Base-by-base conservation (phyloP, 768 basidiomycete species). In the Rubroboletus satanas region DNA sequence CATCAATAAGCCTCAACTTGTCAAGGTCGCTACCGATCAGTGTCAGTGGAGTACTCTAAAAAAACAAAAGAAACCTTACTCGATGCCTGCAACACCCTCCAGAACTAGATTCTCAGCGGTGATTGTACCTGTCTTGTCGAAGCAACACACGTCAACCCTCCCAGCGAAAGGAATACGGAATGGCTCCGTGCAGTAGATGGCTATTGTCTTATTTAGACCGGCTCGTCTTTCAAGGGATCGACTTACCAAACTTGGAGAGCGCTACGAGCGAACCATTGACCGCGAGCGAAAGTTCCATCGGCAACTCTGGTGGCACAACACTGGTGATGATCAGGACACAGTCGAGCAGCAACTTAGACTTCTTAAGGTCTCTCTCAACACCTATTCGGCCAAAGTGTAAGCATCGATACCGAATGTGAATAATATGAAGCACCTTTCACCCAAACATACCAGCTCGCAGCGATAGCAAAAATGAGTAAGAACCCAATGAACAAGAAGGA, bases 41-140 rank as follows among this genome's bases (percentile, higher is more conserved):
- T 5, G 56, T 55, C 52, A 61, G 31, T 23, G 23, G 10, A 52
- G 14, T 36, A 46, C 26, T 26, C 26, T 18, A 44, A 10, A 15
- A 15, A 23, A 26, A 41, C 44, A 38, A 7, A 15, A 37, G 18
- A 18, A n/a, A 15, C 75, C 91, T 64, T 65, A 98, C 95, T 93
- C 82, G 43, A 97, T 79, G 49, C 95, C 97, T 28, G 82, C 91
- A 39, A 99, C 82, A 51, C 97, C 97, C 68, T 99, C 95, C 1
- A 98, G 79, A 8, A 98, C 93, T 12, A 98, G 75, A 68, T 94
- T 88, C 70, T 98, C 95, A 0, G 93, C 93, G 0, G 97, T 99
- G 62, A 99, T 98, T 0, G 97, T 98, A 23, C 96, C 97, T 0
- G 97, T 99, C 79, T 99, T 99, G 74, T 99, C 97, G 63, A 99